Evolutionary conservation across 2,329 filamentous ascomycete species (phyloP), one percentile per base, ranked within the genome.

Genomic region (Dactylellina sp.): DNA sequence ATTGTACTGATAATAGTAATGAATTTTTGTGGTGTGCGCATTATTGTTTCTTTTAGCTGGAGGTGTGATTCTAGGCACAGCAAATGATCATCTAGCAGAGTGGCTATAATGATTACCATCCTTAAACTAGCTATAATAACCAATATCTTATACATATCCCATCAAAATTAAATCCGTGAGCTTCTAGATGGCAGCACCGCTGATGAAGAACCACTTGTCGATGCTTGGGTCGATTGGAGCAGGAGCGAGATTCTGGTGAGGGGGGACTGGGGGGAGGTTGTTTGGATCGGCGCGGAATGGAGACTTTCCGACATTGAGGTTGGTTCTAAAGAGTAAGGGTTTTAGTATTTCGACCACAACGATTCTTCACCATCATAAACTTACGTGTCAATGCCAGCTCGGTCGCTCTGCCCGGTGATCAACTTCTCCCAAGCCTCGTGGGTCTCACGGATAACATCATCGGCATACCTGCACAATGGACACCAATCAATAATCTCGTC

Each of bases 161-260:
- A 2, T 39, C 14, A 25, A 37, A 35, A 25, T 7, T 53, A 20
- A 5, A 7, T 18, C 24, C 6, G 12, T 11, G 18, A 28, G 22
- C n/a, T 39, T 25, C 35, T 91, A 94, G 79, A 90, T 86, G 79
- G 93, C 92, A 81, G 95, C 95, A 83, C 95, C 95, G 83, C 93
- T 97, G 84, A 99, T 99, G 89, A 98, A 99, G 91, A 99, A 99
- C 95, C 95, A 99, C 89, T 99, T 99, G 89, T 99, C 95, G 81
- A 98, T 97, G 84, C 90, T 96, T 82, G 89, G 87, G 82, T 99
- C 95, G 79, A 99, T 97, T 81, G 94, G 93, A 77, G 90, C 94
- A 75, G 95, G 89, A 64, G 87, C 82, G 71, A 96, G 85, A 80
- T 96, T 89, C 88, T 97, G 87, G 84, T 91, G 86, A 76, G 87